Evolutionary conservation across 1,284 basidiomycete genomes (phyloP), one percentile per base, ranked within the genome.

Genomic region (Tilletia horrida): DNA sequence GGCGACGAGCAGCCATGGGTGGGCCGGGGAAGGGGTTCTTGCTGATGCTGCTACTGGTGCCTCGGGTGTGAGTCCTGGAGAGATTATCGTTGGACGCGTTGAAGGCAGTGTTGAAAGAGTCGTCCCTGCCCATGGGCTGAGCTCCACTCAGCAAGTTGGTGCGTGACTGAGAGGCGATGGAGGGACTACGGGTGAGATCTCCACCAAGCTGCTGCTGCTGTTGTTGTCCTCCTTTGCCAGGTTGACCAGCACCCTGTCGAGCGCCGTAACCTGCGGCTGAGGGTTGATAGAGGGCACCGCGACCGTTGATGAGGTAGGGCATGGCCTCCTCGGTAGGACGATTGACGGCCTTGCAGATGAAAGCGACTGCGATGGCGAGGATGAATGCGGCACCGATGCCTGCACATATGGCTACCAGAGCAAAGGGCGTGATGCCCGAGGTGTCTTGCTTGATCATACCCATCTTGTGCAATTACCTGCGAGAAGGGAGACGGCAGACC

Each of bases 181-280:
- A 59, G 29, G 55, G 55, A 6, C 9, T 59, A 18, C 55, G 55
- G 55, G 11, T 59, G 27, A 59, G 50, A 13, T 52, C 23, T 25
- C n/a, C 50, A 6, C 18, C 23, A 9, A 25, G 45, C 9, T 27
- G 18, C 44, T 47, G 18, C 27, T 40, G 42, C 8, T 27, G 6
- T 31, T 2, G 13, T 23, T 35, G n/a, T 23, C 29, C 61, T 35
- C n/a, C 2, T 62, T 62, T 55, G 25, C 14, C 50, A 27, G 21
- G 25, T 16, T 31, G 23, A 35, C 55, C 55, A 13, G 7, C 29
- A 16, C 23, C 66, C 31, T 45, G 48, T n/a, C 57, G 48, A 1
- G 64, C 64, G 1, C 67, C 67, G 35, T 68, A 68, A 16, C 67
- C 67, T 11, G 67, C 64, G n/a, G 67, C 67, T 21, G 50, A 59